Evolutionary conservation across 2,329 filamentous ascomycete genomes (phyloP), one percentile per base, ranked within the genome.

Genomic region (Fusarium siculi): DNA sequence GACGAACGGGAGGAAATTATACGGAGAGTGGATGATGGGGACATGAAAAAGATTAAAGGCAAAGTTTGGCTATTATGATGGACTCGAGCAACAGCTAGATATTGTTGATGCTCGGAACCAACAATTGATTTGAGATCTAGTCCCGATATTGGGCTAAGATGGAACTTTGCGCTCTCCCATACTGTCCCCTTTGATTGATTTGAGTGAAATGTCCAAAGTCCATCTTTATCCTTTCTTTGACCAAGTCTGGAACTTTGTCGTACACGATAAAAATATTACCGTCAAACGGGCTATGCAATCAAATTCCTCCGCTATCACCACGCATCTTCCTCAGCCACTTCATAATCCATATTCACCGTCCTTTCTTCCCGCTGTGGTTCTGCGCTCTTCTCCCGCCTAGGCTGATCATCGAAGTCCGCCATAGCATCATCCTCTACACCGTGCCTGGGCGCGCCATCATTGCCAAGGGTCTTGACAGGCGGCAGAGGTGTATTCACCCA

Each of bases 401-500:
- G 47, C 39, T 71, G 54, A 10, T 79, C 78, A 28, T 74, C 72
- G 44, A 71, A 74, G 32, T 71, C 76, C 23, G 68, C 75, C 78
- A 77, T 75, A 44, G 71, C 75, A 53, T 70, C 72, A n/a, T 80
- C 78, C 34, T 79, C 67, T 11, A 52, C 64, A 28, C 28, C 55
- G 11, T 64, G 37, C 21, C 63, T 52, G 23, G 52, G 28, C 49
- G 34, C 34, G 42, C 66, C n/a, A 69, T 68, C 21, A 56, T 68
- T 9, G 72, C 63, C 36, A 60, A 53, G 64, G 23, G 69, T 37
- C n/a, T 72, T 72, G 23, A 75, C 76, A 10, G 77, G 76, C 1
- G 76, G 71, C 9, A 79, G 68, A 18, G 80, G 72, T 30, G 75
- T 72, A 40, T 75, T 83, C 30, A 85, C 85, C 93, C 93, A 96